Evolutionary conservation across 805 yeast species (phyloP), one percentile per base, ranked within the genome.

Genomic region (Starmerella potacharoeniae): DNA sequence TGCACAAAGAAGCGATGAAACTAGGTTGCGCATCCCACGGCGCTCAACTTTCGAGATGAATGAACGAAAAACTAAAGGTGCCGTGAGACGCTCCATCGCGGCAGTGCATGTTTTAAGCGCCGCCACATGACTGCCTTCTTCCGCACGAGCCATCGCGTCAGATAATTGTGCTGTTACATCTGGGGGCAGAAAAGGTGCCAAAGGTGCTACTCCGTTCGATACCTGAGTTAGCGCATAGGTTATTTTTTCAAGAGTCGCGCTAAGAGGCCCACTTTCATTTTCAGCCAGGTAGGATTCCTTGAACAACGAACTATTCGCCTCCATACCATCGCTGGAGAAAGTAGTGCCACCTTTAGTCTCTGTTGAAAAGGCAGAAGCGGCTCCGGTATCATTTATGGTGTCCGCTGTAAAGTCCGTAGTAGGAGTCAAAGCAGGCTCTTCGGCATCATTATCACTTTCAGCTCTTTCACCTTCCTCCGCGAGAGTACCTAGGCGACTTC

Each of bases 1-100:
- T n/a, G 58, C 42, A 28, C 22, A 35, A 35, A 57, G 29, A 6
- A 88, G 68, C 84, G 91, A 64, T 95, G 90, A 34, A 96, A 97
- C 49, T 88, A 93, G 68, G 88, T 97, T 4, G 87, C 97, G 3
- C 76, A 93, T 59, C 86, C 93, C 63, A 86, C 97, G 11, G 75
- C 53, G n/a, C 6, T 44, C 36, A 29, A 60, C 28, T 28, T 42
- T 42, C 34, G 47, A 11, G 3, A 49, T 43, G 1, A 58, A 28
- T 8, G 43, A 30, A 3, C 54, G 53, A 17, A 54, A 58, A 29
- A 42, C 44, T 8, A 37, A 11, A 8, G 58, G 58, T 4, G 49
- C 47, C 10, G 57, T 55, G 5, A 58, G 47, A 28, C 43, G 45
- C 28, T 58, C 58, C 44, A 53, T 43, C n/a, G 46, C 29, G 10